Conservation (phyloP, 1,284 basidiomycete species). For the Moesziomyces aphidis region DNA sequence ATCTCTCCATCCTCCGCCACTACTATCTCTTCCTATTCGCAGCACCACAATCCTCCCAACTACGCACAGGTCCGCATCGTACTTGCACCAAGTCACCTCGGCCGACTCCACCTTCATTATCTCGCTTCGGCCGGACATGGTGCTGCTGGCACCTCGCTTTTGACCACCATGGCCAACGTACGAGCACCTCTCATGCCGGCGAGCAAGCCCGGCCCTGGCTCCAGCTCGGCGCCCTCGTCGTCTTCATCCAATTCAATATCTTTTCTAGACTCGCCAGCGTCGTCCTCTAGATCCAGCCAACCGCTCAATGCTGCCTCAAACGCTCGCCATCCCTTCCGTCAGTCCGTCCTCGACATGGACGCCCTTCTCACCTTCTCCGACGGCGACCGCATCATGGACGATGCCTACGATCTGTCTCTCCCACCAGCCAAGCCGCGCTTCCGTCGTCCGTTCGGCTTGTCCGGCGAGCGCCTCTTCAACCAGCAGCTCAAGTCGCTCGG, state of each 20-base stretch:
- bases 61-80: too few relatives aligned
- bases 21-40: too few relatives aligned
- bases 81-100: too few relatives aligned
- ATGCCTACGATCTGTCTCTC: slow-evolving; percentile 10
- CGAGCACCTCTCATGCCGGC: neutral
- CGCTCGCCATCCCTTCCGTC: slow-evolving; percentile 15
- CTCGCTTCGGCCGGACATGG: slow-evolving; percentile 13
- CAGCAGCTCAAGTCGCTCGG: slow-evolving; percentile 44
- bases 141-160: slow-evolving; percentile 7
- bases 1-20: too few relatives aligned
- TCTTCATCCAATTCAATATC: slow-evolving; percentile 3
- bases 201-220: neutral
- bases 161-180: neutral
- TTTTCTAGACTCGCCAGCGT: slow-evolving; percentile 13
- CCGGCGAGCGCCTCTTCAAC: slow-evolving; percentile 33
- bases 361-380: slow-evolving; percentile 31
- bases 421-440: slow-evolving; percentile 26
- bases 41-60: too few relatives aligned
- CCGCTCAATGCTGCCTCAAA: slow-evolving; percentile 5
- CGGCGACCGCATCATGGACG: slow-evolving; percentile 10
- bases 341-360: slow-evolving; percentile 44
- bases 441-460: slow-evolving; percentile 39
- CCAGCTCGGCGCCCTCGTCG: slow-evolving; percentile 15
- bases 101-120: neutral
- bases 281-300: slow-evolving; percentile 23